phyloP scores from a whole-genome alignment of 2,329 filamentous ascomycete genomes.

The Trichocomaceae sp. region DNA sequence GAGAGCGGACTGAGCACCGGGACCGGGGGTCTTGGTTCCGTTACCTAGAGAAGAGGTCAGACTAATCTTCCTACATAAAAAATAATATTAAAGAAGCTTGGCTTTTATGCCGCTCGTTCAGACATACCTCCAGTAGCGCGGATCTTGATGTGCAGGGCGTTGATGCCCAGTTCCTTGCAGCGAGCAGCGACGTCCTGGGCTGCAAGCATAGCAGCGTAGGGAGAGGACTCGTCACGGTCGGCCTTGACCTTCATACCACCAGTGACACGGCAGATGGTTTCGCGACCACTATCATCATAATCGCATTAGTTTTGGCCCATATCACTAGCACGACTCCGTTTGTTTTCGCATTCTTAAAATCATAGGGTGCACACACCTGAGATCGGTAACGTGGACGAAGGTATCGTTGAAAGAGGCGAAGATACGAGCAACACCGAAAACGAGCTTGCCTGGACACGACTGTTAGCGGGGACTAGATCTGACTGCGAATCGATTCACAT shows the following conservation, averaged over 20 bases:
- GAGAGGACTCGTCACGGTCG: constrained; percentile 99
- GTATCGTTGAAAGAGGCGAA: constrained; percentile 93
- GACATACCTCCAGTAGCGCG: constrained; percentile 89
- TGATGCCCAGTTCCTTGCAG: constrained; percentile 81
- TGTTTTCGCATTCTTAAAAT: constrained; percentile 12
- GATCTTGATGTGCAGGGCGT: constrained; percentile 99
- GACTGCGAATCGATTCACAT: background rate
- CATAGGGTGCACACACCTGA: constrained; percentile 56
- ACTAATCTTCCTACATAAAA: background rate
- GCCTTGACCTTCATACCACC: constrained; percentile 99
- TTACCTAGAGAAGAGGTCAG: constrained; percentile 55
- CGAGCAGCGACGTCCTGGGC: constrained; percentile 94
- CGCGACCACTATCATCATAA: constrained; percentile 79
- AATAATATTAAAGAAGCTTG: no score
- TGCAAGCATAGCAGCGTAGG: constrained; percentile 99
- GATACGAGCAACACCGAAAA: constrained; percentile 97
- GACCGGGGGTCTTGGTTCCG: constrained; percentile 99
- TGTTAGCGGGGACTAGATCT: constrained; percentile 4
- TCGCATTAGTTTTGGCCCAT: constrained; percentile 65
- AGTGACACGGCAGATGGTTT: constrained; percentile 99
- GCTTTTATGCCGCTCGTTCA: background rate
- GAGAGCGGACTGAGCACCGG: constrained; percentile 97
- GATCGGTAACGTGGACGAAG: constrained; percentile 99
- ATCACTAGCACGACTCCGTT: no score
- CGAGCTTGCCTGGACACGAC: constrained; percentile 67